Evolutionary conservation across 805 yeast genomes (phyloP), one percentile per base, ranked within the genome.

Genomic region (Metschnikowia koreensis): DNA sequence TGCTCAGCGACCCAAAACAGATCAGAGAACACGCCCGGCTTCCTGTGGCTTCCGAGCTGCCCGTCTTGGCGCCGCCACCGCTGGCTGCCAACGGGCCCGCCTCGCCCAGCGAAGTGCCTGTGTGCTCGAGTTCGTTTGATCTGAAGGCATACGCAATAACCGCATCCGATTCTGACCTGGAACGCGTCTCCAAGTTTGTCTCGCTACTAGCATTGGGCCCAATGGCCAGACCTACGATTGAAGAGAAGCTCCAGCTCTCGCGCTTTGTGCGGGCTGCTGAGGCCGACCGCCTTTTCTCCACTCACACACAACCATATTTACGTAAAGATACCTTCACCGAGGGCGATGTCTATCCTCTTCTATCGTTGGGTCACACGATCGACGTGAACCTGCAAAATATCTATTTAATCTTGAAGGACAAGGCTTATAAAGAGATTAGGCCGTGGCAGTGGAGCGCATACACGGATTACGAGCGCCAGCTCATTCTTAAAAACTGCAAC

Each of bases 371-470:
- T 28, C 49, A 15, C 40, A 7, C 49, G 7, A 17, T 39, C 39
- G 15, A 55, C 48, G 38, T 63, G 37, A 42, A 47, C 7, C 46
- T 52, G 12, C 46, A 17, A 15, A 28, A 41, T 9, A 10, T 44
- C 2, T 46, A 52, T 41, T 34, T 60, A 51, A 65, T 72, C 36
- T 62, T 74, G 46, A 72, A 71, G 56, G 79, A 74, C 55, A 73
- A 73, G 56, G 60, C 69, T 3, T 74, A 74, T 56, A 72, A 73
- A 52, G 76, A 73, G 16, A 58, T 73, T 38, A 61, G 67, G 41
- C 76, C 76, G 0, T 69, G 73, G 73, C 60, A 53, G 28, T 72
- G 76, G 75, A 53, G 48, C 26, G 56, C 58, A 17, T 73, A 69
- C 56, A 60, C 69, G 13, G 59, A 56, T 9, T 60, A 58, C 39